Base-by-base conservation (phyloP, 2,329 filamentous ascomycete genomes). In the Orbilia blumenaviensis region DNA sequence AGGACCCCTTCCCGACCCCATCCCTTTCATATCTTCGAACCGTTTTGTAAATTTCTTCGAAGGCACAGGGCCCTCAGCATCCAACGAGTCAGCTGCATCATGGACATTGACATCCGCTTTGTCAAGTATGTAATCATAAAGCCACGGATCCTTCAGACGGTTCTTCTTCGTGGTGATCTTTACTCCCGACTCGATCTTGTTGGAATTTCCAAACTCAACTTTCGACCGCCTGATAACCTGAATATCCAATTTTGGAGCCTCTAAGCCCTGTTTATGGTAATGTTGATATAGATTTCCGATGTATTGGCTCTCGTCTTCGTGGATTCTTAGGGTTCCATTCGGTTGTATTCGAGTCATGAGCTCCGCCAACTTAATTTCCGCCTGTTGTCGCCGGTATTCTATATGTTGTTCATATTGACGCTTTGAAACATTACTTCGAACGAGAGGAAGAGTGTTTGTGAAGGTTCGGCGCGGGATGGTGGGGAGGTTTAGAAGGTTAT, bases 361-460 rank as follows among this genome's bases (percentile, higher is more conserved):
- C 1, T 5, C 6, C 7, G 1, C 7, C 2, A 25, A 0, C 14
- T 5, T n/a, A 4, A 7, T 1, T n/a, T 64, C 21, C n/a, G 0
- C 1, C 14, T 62, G 29, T 12, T 8, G 12, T 16, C 10, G 8
- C 23, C 16, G 21, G 21, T 6, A 2, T 25, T 29, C 12, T 23
- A 21, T 29, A 0, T 34, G 21, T 4, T 25, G 5, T 14, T 44
- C 14, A 23, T 25, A 62, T 16, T 18, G 12, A 4, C 5, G 9
- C 21, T 7, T 63, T 8, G 16, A 23, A 6, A 0, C 8, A 3
- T 1, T 10, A 9, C 8, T 14, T 21, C 68, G 68, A 4, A 9
- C 1, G n/a, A 62, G 62, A 1, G 63, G 48, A 9, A 68, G 38
- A 16, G 71, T 63, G 2, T 63, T 75, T 14, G 71, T 66, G 12